These are phyloP conservation scores for Bretschneidera sinensis DNA, from an alignment of 345 rosid species.

Conservation along the genomic window DNA sequence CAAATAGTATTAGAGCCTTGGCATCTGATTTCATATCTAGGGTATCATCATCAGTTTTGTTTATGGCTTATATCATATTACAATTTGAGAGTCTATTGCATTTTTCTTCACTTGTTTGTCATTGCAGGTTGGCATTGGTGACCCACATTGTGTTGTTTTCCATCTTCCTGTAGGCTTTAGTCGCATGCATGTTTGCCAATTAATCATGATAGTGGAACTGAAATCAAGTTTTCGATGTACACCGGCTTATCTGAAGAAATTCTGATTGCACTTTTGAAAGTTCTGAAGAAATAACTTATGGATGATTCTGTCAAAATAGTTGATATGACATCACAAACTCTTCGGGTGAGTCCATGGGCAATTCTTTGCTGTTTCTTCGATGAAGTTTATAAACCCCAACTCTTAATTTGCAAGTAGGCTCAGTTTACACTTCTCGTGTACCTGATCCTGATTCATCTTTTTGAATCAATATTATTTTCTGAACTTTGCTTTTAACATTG, in stretches of 20 bases:
- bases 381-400: not conserved
- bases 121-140: conserved; percentile 82
- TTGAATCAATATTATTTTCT: not conserved
- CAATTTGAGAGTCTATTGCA: no score
- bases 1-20: conserved; percentile 54
- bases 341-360: conserved; percentile 54
- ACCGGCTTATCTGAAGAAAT: conserved; percentile 59
- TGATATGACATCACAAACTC: conserved; percentile 79
- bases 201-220: conserved; percentile 32
- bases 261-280: conserved; percentile 55
- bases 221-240: conserved; percentile 36
- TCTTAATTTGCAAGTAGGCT: conserved; percentile 4
- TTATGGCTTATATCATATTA: no score
- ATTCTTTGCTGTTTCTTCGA: not conserved
- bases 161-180: conserved; percentile 56
- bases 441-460: conserved; percentile 4
- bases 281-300: conserved; percentile 79
- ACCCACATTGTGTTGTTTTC: conserved; percentile 82
- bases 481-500: no score
- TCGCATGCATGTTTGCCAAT: conserved; percentile 33
- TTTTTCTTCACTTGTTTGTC: conserved; percentile 10
- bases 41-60: conserved; percentile 46
- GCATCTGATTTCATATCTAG: conserved; percentile 84
- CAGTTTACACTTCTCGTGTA: not conserved
- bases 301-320: conserved; percentile 74